phyloP scores from a whole-genome alignment of 768 basidiomycete species.

The Phylloporus arenicola region DNA sequence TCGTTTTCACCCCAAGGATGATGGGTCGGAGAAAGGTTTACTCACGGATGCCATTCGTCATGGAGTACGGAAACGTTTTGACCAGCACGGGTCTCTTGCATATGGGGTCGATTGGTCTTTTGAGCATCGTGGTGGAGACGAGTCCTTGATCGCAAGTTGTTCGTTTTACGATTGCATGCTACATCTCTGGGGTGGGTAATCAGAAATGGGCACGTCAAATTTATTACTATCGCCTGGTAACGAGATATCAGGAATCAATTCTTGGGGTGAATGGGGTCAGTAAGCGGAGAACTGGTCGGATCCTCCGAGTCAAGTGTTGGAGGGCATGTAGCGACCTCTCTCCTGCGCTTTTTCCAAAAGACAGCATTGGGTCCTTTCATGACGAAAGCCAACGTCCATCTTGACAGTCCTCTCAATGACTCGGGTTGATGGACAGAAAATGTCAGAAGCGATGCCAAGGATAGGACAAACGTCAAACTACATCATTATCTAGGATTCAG shows the following conservation, averaged over 20 bases:
- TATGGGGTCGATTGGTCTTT: slow-evolving; percentile 93
- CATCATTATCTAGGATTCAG: slow-evolving; percentile 11
- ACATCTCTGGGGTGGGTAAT: slow-evolving; percentile 71
- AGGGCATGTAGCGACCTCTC: slow-evolving; percentile 8
- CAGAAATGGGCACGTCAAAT: neutral
- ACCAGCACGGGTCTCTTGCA: slow-evolving; percentile 75
- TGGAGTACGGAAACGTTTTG: slow-evolving; percentile 53
- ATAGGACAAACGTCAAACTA: slow-evolving; percentile 57
- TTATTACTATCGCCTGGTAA: neutral
- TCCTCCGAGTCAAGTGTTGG: slow-evolving; percentile 7
- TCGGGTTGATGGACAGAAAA: slow-evolving; percentile 57
- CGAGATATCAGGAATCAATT: slow-evolving; percentile 4
- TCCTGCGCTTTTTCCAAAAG: slow-evolving; percentile 42
- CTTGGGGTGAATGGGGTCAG: neutral
- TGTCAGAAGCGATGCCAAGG: slow-evolving; percentile 62
- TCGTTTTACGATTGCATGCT: slow-evolving; percentile 93
- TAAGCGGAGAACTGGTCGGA: neutral
- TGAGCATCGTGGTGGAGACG: slow-evolving; percentile 24
- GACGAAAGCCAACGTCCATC: slow-evolving; percentile 66
- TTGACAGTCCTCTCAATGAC: slow-evolving; percentile 64
- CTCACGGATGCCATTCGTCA: slow-evolving; percentile 19
- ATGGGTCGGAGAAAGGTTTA: neutral
- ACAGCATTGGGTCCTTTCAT: slow-evolving; percentile 54
- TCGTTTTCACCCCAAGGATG: slow-evolving; percentile 16
- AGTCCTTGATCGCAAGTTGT: slow-evolving; percentile 73